phyloP scores from a whole-genome alignment of 306 rosid genomes.

The Dryas alaskensis region DNA sequence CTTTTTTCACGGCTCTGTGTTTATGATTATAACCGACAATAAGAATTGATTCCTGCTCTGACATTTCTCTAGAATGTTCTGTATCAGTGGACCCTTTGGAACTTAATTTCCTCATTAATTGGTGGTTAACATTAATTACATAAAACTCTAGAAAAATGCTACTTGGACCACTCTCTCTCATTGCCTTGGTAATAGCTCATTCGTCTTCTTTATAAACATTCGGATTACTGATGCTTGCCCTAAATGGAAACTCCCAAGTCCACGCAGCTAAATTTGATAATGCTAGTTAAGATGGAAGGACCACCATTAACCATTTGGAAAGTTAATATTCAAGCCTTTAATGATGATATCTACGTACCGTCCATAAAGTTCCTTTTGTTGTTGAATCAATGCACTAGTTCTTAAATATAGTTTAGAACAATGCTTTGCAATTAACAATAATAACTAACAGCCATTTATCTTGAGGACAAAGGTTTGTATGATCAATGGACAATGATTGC shows the following conservation, averaged over 20 bases:
- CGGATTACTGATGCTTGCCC: too few relatives aligned
- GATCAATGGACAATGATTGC: not conserved
- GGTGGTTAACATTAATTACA: not conserved
- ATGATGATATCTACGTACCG: constrained; percentile 5
- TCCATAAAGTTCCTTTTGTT: constrained; percentile 3
- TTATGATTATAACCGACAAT: not conserved
- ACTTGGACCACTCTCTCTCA: too few relatives aligned
- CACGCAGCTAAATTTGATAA: too few relatives aligned
- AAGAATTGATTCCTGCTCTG: not conserved
- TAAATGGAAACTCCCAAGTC: too few relatives aligned
- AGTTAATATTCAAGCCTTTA: not conserved
- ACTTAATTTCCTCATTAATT: not conserved
- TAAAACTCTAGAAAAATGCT: too few relatives aligned
- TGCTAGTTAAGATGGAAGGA: not conserved
- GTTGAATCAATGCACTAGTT: not conserved
- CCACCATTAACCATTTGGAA: not conserved
- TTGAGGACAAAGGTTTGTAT: not conserved
- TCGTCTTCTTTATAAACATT: too few relatives aligned
- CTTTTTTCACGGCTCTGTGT: not conserved
- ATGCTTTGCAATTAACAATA: not conserved
- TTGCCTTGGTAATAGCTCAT: too few relatives aligned
- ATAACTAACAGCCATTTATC: constrained; percentile 1
- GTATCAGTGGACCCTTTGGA: not conserved
- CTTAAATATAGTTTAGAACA: not conserved
- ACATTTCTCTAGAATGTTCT: not conserved